Conservation (phyloP, 352 stramenopile species). For the Phytophthora ohioensis region DNA sequence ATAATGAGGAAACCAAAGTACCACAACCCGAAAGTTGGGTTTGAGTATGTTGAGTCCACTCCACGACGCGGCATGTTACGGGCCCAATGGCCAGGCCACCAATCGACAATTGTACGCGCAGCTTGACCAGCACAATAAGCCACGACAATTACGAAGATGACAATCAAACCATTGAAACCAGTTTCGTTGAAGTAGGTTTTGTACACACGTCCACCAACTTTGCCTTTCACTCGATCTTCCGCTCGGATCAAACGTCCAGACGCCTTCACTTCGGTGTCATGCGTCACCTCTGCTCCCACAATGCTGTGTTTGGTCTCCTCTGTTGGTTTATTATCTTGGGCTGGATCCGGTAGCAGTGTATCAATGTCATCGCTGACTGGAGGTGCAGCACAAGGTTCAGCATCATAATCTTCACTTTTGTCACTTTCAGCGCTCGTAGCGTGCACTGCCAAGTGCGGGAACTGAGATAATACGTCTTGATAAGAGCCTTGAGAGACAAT, state of each 20-base stretch:
- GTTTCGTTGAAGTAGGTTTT: conserved; percentile 50
- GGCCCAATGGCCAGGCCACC: conserved; percentile 43
- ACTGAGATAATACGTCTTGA: conserved; percentile 56
- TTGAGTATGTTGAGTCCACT: conserved; percentile 47
- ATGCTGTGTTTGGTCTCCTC: neutral
- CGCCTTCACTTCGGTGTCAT: conserved; percentile 3
- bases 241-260: conserved; percentile 24
- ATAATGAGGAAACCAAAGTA: conserved; percentile 51
- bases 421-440: neutral
- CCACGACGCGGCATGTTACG: conserved; percentile 25
- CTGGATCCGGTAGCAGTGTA: too few relatives aligned
- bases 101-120: conserved; percentile 32
- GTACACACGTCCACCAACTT: conserved; percentile 41
- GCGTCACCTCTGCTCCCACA: neutral
- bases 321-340: neutral
- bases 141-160: conserved; percentile 12
- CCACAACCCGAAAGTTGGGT: conserved; percentile 43
- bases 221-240: conserved; percentile 49
- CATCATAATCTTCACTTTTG: neutral
- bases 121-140: conserved; percentile 24
- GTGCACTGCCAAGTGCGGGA: conserved; percentile 35
- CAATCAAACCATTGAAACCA: conserved; percentile 33
- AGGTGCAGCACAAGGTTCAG: neutral
- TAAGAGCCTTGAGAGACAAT: conserved; percentile 85
- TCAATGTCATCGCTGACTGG: too few relatives aligned